phyloP scores from a whole-genome alignment of 2,329 filamentous ascomycete genomes.

The Aspergillus ustus region DNA sequence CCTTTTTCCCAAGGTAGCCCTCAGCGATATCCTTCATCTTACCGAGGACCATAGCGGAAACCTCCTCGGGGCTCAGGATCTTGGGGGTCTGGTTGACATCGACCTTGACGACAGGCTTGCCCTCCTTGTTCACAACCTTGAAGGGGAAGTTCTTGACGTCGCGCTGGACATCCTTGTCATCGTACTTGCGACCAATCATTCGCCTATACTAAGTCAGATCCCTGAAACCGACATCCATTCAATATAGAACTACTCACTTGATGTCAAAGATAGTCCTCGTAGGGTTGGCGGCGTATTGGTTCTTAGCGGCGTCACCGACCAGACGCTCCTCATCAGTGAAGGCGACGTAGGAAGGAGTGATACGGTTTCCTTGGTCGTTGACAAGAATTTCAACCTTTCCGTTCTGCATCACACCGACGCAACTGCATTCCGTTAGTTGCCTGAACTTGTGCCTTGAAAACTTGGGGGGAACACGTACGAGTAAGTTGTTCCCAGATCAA shows the following conservation, averaged over 20 bases:
- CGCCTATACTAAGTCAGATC: conserved; percentile 58
- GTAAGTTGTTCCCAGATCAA: conserved; percentile 89
- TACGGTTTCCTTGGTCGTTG: conserved; percentile 97
- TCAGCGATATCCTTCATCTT: conserved; percentile 72
- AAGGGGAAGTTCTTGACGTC: conserved; percentile 99
- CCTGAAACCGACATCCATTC: not conserved
- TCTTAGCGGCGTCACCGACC: conserved; percentile 97
- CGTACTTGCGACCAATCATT: conserved; percentile 81
- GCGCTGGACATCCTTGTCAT: conserved; percentile 83
- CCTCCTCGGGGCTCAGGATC: conserved; percentile 69
- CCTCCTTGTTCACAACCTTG: conserved; percentile 86
- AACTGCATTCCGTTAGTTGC: conserved; percentile 56
- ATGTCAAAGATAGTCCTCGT: conserved; percentile 77
- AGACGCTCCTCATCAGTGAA: conserved; percentile 97
- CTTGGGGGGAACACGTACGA: conserved; percentile 42
- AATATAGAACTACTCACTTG: conserved; percentile 67
- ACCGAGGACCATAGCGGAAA: conserved; percentile 68
- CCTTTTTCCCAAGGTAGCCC: conserved; percentile 64
- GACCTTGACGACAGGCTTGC: conserved; percentile 81
- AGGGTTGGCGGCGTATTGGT: conserved; percentile 85
- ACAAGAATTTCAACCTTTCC: conserved; percentile 94
- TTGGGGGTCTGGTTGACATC: conserved; percentile 63
- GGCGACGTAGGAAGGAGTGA: conserved; percentile 92
- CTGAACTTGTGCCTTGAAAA: not conserved
- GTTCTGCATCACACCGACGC: conserved; percentile 94